Base-by-base conservation (phyloP, 352 stramenopile genomes). In the Elongisporangium prolatum region DNA sequence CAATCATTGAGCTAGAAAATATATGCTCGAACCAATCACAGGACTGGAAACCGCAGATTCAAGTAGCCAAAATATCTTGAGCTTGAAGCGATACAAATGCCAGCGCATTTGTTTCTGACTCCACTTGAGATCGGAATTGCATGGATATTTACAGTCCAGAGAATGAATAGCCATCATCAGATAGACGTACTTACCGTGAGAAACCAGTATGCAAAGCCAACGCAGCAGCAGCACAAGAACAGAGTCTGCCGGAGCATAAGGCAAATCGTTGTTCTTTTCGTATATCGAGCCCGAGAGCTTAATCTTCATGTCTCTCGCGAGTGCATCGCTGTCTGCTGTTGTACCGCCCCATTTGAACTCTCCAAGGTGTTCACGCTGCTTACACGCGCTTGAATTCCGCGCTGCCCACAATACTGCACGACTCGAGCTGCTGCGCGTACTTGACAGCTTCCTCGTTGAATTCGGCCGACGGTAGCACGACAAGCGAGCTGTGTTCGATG, bases 361-460 rank as follows among this genome's bases (percentile, higher is more conserved):
- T 44, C 34, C 34, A 44, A 44, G 34, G 34, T 13, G 34, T 17
- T 17, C 34, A 44, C 1, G 7, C 34, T 11, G 34, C 34, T 89
- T 88, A 91, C 60, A 93, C 74, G 61, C 86, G 84, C 79, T 91
- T 91, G 71, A 92, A 93, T 37, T 81, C 74, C 28, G 80, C 80
- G 59, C 80, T 84, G 63, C 83, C 85, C 65, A 93, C 71, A 59
- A 96, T 72, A 71, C 60, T 94, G 69, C 79, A 89, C 62, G 77
- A 57, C 61, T 96, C 86, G 52, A 89, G 53, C 72, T 91, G 81
- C 40, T 88, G 70, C 48, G 85, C 84, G 68, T 93, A 73, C 69
- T 87, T 62, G 50, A 93, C 67, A 21, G 85, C 80, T 51, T 90
- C 75, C 17, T 82, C 61, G 67, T 76, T 74, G 61, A 74, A 82